Evolutionary conservation across 257 asterid species (phyloP).

Genomic region (Petunia secreta): DNA sequence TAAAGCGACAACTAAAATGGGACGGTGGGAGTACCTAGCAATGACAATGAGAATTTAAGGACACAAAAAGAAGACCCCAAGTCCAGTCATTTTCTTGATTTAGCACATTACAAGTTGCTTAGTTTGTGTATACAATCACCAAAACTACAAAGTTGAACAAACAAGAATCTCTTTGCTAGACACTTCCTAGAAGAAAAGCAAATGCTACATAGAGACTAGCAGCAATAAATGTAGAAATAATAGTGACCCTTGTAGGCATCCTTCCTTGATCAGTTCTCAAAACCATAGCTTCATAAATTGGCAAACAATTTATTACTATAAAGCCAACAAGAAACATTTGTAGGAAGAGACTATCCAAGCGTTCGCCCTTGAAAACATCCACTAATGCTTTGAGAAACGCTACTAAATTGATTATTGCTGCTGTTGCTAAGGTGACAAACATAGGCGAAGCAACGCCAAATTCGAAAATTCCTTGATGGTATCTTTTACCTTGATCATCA

Average conservation of each 20-base stretch:
- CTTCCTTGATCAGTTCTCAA: conserved; percentile 62
- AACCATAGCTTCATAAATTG: conserved; percentile 73
- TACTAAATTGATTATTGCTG: conserved; percentile 22
- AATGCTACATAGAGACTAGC: conserved; percentile 32
- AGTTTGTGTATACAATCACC: not conserved
- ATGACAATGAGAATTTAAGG: too few species aligned
- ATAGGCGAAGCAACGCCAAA: conserved; percentile 71
- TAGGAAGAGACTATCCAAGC: conserved; percentile 34
- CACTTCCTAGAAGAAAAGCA: not conserved
- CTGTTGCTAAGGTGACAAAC: conserved; percentile 26
- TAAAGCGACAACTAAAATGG: too few species aligned
- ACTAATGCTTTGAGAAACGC: conserved; percentile 41
- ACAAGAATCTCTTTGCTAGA: not conserved
- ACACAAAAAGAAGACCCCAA: too few species aligned
- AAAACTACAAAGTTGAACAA: not conserved
- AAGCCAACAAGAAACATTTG: conserved; percentile 54
- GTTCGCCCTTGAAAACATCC: conserved; percentile 29
- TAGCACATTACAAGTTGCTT: not conserved
- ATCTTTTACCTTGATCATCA: conserved; percentile 54
- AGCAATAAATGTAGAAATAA: conserved; percentile 46
- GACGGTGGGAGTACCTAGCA: too few species aligned
- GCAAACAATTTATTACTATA: conserved; percentile 58
- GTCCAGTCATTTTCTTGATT: too few species aligned
- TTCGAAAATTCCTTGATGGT: conserved; percentile 59
- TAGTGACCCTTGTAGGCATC: conserved; percentile 55